These are phyloP conservation scores for Catharanthus roseus DNA, from an alignment of 257 asterid species.

Conservation along the genomic window DNA sequence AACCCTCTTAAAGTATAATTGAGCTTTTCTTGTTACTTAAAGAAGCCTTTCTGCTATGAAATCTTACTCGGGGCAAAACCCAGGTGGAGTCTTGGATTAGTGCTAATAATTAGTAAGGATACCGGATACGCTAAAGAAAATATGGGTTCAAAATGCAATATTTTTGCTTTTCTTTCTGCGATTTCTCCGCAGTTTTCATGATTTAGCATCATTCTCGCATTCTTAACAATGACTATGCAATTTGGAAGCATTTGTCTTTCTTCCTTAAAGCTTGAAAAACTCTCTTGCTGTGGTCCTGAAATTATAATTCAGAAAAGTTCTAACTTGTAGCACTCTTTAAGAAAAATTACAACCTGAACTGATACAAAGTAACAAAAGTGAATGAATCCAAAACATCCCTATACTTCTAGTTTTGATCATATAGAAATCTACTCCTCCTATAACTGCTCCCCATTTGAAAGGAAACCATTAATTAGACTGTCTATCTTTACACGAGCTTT, in stretches of 20 bases:
- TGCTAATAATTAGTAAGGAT: no score
- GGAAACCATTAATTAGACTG: no score
- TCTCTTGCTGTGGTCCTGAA: slow-evolving; percentile 8
- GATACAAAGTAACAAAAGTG: not conserved
- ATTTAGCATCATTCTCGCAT: not conserved
- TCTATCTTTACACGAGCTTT: no score
- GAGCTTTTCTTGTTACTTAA: no score
- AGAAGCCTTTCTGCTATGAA: not conserved
- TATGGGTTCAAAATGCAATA: not conserved
- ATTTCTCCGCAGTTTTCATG: not conserved
- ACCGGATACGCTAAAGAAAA: no score
- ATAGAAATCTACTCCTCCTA: not conserved
- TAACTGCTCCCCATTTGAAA: no score
- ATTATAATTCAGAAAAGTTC: not conserved
- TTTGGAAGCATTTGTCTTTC: not conserved
- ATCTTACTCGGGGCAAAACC: no score
- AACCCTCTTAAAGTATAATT: no score
- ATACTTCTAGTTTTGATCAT: not conserved
- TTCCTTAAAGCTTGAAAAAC: no score
- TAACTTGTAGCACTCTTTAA: not conserved
- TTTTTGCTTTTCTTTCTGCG: not conserved
- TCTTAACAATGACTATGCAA: not conserved
- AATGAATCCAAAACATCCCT: slow-evolving; percentile 2
- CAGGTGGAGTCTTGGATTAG: no score
- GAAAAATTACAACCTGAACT: not conserved